Evolutionary conservation across 2,329 filamentous ascomycete genomes (phyloP).

Genomic region (Aureobasidium vineae): DNA sequence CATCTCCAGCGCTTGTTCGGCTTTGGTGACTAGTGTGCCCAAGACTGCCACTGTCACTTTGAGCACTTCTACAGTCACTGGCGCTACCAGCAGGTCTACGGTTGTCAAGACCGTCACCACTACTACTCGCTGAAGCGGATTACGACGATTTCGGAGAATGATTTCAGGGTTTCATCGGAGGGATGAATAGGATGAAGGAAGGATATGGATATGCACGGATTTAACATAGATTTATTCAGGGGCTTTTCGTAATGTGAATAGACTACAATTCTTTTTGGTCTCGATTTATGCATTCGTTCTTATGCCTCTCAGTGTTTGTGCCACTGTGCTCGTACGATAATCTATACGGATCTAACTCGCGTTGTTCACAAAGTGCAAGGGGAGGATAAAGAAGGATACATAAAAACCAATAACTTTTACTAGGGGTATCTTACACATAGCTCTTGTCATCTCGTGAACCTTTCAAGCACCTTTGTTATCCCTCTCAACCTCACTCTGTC

Average conservation of each 20-base stretch:
- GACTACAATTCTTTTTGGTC: too few species aligned
- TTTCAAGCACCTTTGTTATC: too few species aligned
- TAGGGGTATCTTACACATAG: background rate
- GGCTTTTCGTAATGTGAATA: background rate
- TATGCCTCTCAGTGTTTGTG: too few species aligned
- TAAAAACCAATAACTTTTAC: background rate
- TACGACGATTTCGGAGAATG: too few species aligned
- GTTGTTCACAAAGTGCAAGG: too few species aligned
- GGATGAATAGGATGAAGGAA: background rate
- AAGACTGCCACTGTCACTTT: slow-evolving; percentile 20
- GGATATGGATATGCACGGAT: background rate
- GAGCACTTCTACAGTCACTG: slow-evolving; percentile 20
- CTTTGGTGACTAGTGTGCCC: slow-evolving; percentile 17
- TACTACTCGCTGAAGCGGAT: background rate
- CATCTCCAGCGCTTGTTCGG: slow-evolving; percentile 28
- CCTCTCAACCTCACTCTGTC: background rate
- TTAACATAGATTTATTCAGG: background rate
- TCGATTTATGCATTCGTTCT: too few species aligned
- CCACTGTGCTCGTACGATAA: too few species aligned
- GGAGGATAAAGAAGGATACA: background rate
- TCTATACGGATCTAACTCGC: too few species aligned
- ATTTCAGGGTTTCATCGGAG: background rate
- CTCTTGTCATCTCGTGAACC: too few species aligned
- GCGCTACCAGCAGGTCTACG: slow-evolving; percentile 29
- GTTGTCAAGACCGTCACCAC: slow-evolving; percentile 27